phyloP scores from a whole-genome alignment of 2,329 filamentous ascomycete genomes.

The Fusarium mundagurra region DNA sequence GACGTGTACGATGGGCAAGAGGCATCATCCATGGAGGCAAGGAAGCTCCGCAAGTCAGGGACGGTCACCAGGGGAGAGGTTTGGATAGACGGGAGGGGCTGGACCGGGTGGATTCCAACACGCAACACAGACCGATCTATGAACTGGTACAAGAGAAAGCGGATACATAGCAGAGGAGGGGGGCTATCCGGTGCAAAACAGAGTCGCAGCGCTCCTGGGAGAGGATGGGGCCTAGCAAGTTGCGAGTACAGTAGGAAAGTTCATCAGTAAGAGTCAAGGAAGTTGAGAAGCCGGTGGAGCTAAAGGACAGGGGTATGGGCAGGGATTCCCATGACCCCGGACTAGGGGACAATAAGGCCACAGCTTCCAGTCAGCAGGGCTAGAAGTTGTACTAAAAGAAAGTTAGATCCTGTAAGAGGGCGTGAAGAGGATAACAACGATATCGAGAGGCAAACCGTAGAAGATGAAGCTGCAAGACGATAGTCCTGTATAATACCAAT shows the following conservation, averaged over 20 bases:
- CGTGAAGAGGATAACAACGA: background rate
- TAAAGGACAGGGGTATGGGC: slow-evolving; percentile 25
- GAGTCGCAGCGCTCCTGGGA: slow-evolving; percentile 41
- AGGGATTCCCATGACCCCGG: slow-evolving; percentile 34
- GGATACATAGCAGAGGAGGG: slow-evolving; percentile 28
- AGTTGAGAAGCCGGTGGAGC: slow-evolving; percentile 36
- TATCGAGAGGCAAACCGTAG: slow-evolving; percentile 14
- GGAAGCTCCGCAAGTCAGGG: slow-evolving; percentile 38
- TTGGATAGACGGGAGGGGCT: slow-evolving; percentile 43
- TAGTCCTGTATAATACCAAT: slow-evolving; percentile 22
- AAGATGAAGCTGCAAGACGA: slow-evolving; percentile 25
- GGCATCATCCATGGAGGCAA: slow-evolving; percentile 45
- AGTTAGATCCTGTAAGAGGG: slow-evolving; percentile 10
- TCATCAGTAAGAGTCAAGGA: slow-evolving; percentile 41
- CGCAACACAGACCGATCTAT: slow-evolving; percentile 45
- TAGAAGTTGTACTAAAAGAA: slow-evolving; percentile 23
- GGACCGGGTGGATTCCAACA: slow-evolving; percentile 38
- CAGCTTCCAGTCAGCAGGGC: slow-evolving; percentile 39
- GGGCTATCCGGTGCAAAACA: slow-evolving; percentile 34
- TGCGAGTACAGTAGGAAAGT: slow-evolving; percentile 36
- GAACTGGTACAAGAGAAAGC: slow-evolving; percentile 36
- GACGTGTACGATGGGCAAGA: slow-evolving; percentile 41
- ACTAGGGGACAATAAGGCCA: slow-evolving; percentile 41
- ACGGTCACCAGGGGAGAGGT: slow-evolving; percentile 41
- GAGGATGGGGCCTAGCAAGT: slow-evolving; percentile 30